Percentiles rank a stretch among this genome's conserved stretches.
Evolutionary conservation across 768 basidiomycete species (phyloP).

Genomic region (Gyrodon lividus): DNA sequence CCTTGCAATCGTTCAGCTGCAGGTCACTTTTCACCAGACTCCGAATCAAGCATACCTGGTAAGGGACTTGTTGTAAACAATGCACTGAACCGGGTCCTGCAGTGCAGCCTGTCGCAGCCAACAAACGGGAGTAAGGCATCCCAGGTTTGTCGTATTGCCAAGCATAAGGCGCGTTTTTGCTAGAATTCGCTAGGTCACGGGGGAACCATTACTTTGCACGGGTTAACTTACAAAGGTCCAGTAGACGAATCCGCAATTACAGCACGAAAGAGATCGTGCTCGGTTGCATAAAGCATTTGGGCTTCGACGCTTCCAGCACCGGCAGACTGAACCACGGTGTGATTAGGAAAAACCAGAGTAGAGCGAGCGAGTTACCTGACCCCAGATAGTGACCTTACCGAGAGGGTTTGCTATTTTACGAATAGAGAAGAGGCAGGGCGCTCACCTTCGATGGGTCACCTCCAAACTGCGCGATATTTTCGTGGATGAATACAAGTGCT

Average conservation of each 20-base stretch:
- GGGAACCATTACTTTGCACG: not conserved
- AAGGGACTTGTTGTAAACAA: no score
- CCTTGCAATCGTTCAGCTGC: constrained; percentile 29
- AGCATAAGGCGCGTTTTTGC: constrained; percentile 49
- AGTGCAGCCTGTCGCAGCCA: constrained; percentile 43
- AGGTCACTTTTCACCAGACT: not conserved
- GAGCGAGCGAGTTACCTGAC: constrained; percentile 10
- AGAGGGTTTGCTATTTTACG: not conserved
- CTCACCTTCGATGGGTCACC: constrained; percentile 56
- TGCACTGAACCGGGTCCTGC: no score
- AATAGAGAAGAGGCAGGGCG: not conserved
- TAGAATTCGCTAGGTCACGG: constrained; percentile 17
- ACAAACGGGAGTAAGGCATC: constrained; percentile 47
- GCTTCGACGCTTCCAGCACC: constrained; percentile 15
- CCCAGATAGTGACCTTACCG: constrained; percentile 19
- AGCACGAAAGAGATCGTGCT: constrained; percentile 11
- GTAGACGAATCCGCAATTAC: constrained; percentile 19
- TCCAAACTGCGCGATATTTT: constrained; percentile 66
- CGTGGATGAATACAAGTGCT: constrained; percentile 58
- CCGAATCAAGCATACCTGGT: constrained; percentile 8
- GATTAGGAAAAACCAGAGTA: not conserved
- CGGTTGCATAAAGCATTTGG: constrained; percentile 11
- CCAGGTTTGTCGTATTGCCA: constrained; percentile 51
- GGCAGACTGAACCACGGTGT: constrained; percentile 11
- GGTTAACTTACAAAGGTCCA: constrained; percentile 18